Evolutionary conservation across 371 early-diverging fungal genomes (phyloP).

Genomic region (Zopfochytrium polystomum): DNA sequence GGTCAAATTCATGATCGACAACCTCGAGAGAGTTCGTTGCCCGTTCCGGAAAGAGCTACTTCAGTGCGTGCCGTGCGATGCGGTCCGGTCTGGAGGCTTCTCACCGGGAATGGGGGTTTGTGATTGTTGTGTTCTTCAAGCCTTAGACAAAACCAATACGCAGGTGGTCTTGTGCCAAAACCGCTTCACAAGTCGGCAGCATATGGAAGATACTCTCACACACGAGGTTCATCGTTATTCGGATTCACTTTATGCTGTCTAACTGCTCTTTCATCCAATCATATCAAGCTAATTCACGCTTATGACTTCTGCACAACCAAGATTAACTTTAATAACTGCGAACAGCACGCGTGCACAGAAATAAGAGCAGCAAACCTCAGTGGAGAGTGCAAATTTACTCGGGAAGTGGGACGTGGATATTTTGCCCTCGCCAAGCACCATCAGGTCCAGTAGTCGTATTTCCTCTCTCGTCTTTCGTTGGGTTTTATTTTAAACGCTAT

Average conservation of each 20-base stretch:
- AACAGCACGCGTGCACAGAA: slow-evolving; percentile 92
- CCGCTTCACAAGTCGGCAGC: slow-evolving; percentile 62
- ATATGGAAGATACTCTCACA: slow-evolving; percentile 85
- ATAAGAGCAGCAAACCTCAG: slow-evolving; percentile 87
- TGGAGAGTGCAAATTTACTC: slow-evolving; percentile 86
- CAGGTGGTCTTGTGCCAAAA: slow-evolving; percentile 83
- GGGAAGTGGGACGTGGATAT: slow-evolving; percentile 79
- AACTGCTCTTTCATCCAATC: not conserved
- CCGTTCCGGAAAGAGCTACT: slow-evolving; percentile 60
- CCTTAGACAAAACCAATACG: not conserved
- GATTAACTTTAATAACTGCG: slow-evolving; percentile 77
- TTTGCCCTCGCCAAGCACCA: slow-evolving; percentile 82
- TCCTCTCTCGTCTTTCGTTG: not conserved
- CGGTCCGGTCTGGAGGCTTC: slow-evolving; percentile 76
- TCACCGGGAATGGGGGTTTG: slow-evolving; percentile 64
- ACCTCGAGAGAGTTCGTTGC: slow-evolving; percentile 68
- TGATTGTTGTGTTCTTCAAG: not conserved
- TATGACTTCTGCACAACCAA: slow-evolving; percentile 83
- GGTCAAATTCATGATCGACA: slow-evolving; percentile 79
- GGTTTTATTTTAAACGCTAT: no score
- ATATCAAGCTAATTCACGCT: slow-evolving; percentile 81
- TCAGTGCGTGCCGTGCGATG: slow-evolving; percentile 77
- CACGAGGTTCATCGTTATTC: slow-evolving; percentile 56
- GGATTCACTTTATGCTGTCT: not conserved
- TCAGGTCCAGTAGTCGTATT: no score